Percentiles rank a stretch among this genome's conserved stretches.
Conservation (phyloP, 2,329 filamentous ascomycete species). For the Aureobasidium zeae region DNA sequence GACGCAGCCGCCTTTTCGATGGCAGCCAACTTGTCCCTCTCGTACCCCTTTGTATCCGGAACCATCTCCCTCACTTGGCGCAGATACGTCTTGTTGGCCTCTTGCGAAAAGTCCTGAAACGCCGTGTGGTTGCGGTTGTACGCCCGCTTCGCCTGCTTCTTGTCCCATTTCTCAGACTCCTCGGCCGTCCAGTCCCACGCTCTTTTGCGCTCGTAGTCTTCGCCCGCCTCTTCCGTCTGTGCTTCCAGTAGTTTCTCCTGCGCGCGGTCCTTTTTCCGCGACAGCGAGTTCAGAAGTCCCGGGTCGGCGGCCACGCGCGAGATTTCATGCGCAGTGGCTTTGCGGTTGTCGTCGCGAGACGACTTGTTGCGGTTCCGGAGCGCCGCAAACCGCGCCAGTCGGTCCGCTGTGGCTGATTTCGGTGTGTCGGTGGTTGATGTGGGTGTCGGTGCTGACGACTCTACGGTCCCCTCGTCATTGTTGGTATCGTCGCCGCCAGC, state of each 20-base stretch:
- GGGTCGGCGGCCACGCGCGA: constrained; percentile 72
- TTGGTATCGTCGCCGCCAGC: not conserved
- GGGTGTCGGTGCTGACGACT: constrained; percentile 18
- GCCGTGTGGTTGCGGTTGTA: constrained; percentile 73
- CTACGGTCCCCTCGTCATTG: constrained; percentile 13
- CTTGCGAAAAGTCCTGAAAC: constrained; percentile 80
- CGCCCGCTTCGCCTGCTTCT: constrained; percentile 75
- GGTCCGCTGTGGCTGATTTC: constrained; percentile 46
- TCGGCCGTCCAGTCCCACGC: constrained; percentile 99
- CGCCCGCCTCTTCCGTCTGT: constrained; percentile 72
- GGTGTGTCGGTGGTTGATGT: constrained; percentile 28
- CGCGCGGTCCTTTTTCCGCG: constrained; percentile 77
- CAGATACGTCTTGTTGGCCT: constrained; percentile 90
- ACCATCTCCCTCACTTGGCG: constrained; percentile 70
- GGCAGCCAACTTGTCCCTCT: constrained; percentile 72
- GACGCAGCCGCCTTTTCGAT: constrained; percentile 76
- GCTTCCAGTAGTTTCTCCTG: constrained; percentile 89
- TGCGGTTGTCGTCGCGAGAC: constrained; percentile 62
- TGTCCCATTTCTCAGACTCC: constrained; percentile 90
- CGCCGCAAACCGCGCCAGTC: constrained; percentile 75
- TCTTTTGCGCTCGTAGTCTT: constrained; percentile 93
- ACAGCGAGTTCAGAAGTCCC: constrained; percentile 64
- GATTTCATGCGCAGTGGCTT: constrained; percentile 75
- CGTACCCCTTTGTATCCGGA: constrained; percentile 74
- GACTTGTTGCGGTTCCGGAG: constrained; percentile 59